Evolutionary conservation across 306 rosid genomes (phyloP).

Genomic region (Hippophae rhamnoides): DNA sequence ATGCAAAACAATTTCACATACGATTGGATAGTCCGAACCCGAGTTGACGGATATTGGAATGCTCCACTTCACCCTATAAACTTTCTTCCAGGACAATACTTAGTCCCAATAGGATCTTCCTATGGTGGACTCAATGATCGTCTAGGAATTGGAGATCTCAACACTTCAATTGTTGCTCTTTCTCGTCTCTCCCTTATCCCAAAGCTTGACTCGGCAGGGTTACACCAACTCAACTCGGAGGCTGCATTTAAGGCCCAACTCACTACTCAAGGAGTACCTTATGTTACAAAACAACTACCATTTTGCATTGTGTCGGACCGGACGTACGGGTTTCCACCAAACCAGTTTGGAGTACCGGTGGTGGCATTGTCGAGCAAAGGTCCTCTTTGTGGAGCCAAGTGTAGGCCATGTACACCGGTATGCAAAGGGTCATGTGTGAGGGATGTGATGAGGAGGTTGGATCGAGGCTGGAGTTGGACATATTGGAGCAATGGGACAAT

Average conservation of each 20-base stretch:
- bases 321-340: constrained; percentile 52
- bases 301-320: constrained; percentile 80
- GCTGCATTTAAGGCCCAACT: constrained; percentile 71
- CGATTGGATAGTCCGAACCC: constrained; percentile 86
- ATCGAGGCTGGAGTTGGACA: constrained; percentile 79
- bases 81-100: constrained; percentile 42
- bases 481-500: constrained; percentile 46
- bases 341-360: constrained; percentile 65
- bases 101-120: constrained; percentile 73
- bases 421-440: constrained; percentile 53
- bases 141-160: constrained; percentile 65
- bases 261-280: constrained; percentile 28
- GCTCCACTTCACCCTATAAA: constrained; percentile 46
- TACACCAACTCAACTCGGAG: constrained; percentile 60
- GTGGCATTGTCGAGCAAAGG: constrained; percentile 66
- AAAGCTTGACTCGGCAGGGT: constrained; percentile 43
- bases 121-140: constrained; percentile 86
- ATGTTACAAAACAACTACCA: constrained; percentile 36
- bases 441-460: constrained; percentile 28
- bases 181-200: constrained; percentile 64
- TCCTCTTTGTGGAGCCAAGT: constrained; percentile 72
- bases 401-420: constrained; percentile 60
- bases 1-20: constrained; percentile 41
- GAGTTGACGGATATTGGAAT: constrained; percentile 87
- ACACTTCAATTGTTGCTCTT: constrained; percentile 52